Evolutionary conservation across 1,284 basidiomycete genomes (phyloP).

Genomic region (Fistulina hepatica): DNA sequence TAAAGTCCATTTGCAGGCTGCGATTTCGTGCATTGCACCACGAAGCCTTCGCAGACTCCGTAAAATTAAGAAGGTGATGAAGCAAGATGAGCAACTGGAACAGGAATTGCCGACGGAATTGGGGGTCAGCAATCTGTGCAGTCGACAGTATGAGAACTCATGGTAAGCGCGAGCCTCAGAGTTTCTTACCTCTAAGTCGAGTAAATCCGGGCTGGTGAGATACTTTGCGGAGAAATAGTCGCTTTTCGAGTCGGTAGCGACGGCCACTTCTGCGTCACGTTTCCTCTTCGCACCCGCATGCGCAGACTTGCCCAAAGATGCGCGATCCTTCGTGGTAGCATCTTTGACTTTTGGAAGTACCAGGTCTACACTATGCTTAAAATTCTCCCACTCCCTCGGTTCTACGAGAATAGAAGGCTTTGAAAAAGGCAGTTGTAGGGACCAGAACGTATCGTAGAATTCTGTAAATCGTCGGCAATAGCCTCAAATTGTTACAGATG

Average conservation of each 20-base stretch:
- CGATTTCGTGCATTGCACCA: conserved; percentile 57
- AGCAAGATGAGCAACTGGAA: conserved; percentile 80
- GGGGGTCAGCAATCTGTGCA: conserved; percentile 69
- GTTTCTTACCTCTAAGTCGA: conserved; percentile 67
- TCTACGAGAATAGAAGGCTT: conserved; percentile 42
- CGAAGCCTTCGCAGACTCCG: conserved; percentile 50
- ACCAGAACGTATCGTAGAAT: conserved; percentile 81
- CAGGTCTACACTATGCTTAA: conserved; percentile 58
- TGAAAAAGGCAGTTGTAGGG: conserved; percentile 69
- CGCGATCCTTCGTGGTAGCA: conserved; percentile 72
- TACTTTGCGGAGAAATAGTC: conserved; percentile 91
- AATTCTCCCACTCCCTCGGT: conserved; percentile 42
- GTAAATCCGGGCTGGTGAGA: conserved; percentile 73
- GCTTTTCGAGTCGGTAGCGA: conserved; percentile 36
- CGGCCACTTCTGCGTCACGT: conserved; percentile 39
- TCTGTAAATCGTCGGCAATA: conserved; percentile 30
- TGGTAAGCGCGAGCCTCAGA: conserved; percentile 1
- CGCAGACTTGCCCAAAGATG: conserved; percentile 61
- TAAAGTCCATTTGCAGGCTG: conserved; percentile 72
- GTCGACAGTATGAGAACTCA: conserved; percentile 4
- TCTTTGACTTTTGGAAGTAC: conserved; percentile 72
- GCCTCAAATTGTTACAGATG: conserved; percentile 2
- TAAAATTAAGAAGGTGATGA: conserved; percentile 71
- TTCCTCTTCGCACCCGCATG: conserved; percentile 46
- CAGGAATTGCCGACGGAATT: conserved; percentile 85